A percentile compares a stretch with the other conserved stretches of the same genome.
These are phyloP conservation scores for Cercospora sp. DNA, from an alignment of 2,329 filamentous ascomycete species.

Conservation along the genomic window DNA sequence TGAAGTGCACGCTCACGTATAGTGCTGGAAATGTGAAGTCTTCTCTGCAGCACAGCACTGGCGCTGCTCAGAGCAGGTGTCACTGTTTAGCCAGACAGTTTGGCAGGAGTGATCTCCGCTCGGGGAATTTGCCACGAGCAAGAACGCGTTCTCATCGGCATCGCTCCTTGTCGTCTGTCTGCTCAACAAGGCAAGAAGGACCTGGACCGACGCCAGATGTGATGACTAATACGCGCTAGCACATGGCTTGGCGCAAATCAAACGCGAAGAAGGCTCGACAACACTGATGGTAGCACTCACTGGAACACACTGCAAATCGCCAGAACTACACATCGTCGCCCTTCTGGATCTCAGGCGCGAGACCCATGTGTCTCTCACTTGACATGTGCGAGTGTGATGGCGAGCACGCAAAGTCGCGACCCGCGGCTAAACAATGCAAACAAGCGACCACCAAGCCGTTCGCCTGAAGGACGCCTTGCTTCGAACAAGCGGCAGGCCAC, in stretches of 20 bases:
- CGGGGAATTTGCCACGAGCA: neutral
- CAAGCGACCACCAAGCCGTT: slow-evolving; percentile 11
- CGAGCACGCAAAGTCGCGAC: slow-evolving; percentile 6
- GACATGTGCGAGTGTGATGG: neutral
- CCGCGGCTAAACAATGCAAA: neutral
- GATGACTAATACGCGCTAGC: neutral
- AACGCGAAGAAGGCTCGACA: neutral
- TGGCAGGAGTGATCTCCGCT: neutral
- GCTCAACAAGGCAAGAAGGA: neutral
- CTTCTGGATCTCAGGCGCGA: neutral
- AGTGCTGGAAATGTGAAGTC: neutral
- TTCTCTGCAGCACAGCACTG: neutral
- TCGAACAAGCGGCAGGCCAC: slow-evolving; percentile 8
- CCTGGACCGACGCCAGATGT: neutral
- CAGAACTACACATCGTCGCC: neutral
- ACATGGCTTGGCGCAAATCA: neutral
- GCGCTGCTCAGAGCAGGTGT: neutral
- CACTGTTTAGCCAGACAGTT: neutral
- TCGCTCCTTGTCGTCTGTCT: neutral
- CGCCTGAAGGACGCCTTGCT: slow-evolving; percentile 7
- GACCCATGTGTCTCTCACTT: neutral
- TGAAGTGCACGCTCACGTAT: neutral
- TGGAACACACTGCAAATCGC: neutral
- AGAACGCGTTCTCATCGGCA: neutral
- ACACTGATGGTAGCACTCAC: neutral